Evolutionary conservation across 106 monocot genomes (phyloP).

Genomic region (Dactylorhiza incarnata): DNA sequence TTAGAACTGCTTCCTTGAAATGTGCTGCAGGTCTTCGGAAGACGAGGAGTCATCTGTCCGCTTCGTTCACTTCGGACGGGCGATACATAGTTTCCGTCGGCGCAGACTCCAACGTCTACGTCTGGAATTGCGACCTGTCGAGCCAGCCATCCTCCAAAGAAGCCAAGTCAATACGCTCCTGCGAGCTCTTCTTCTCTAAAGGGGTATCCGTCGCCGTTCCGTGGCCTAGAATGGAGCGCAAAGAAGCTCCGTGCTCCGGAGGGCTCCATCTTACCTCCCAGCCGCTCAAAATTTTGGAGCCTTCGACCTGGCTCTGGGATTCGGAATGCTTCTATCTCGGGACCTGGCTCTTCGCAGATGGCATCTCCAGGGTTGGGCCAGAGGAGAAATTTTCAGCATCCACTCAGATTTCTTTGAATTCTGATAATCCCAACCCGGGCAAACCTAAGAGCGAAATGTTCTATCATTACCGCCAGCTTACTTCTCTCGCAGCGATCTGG

Average conservation of each 20-base stretch:
- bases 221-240: constrained; percentile 40
- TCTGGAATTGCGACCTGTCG: constrained; percentile 53
- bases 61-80: constrained; percentile 82
- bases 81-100: constrained; percentile 64
- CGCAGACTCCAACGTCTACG: constrained; percentile 58
- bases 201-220: constrained; percentile 45
- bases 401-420: neutral
- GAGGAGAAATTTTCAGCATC: constrained; percentile 60
- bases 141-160: constrained; percentile 12
- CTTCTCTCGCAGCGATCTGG: constrained; percentile 33
- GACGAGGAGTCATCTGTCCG: constrained; percentile 40
- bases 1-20: neutral
- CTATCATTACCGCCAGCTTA: constrained; percentile 6
- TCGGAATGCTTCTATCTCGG: constrained; percentile 40
- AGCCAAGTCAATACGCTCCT: constrained; percentile 36
- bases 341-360: constrained; percentile 42
- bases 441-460: neutral
- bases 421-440: neutral
- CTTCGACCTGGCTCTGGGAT: constrained; percentile 31
- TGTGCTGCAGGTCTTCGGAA: constrained; percentile 43
- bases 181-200: constrained; percentile 62
- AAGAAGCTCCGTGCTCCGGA: neutral
- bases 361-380: constrained; percentile 41
- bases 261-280: constrained; percentile 1
- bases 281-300: constrained; percentile 19